Base-by-base conservation (phyloP, 2,329 filamentous ascomycete genomes). In the Trichoderma harzianum region DNA sequence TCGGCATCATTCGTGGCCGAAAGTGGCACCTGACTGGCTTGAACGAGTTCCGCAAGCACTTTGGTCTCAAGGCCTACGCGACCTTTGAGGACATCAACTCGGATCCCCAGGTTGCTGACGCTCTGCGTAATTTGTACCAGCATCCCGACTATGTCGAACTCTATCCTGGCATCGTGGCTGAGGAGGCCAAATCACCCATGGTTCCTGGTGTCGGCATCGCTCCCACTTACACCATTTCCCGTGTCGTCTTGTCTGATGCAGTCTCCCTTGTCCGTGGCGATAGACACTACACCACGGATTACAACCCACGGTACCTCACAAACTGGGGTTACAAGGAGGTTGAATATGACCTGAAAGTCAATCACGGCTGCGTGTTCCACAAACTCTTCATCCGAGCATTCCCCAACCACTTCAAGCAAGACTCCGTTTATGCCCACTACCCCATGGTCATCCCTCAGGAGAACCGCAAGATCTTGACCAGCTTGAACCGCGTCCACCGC, bases 21-120 rank as follows among this genome's bases (percentile, higher is more conserved):
- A 86, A 87, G 70, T 97, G 93, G 93, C 91, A 94, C 73, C 82
- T 94, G 10, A 91, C 91, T 0, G 91, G 91, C 0, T 84, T 97
- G 73, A 97, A 97, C 78, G 93, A 96, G 83, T 97, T 96, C 84
- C 88, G 93, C 67, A 91, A 92, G 79, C 92, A 94, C 82, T 95
- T 95, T 76, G 90, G 91, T 2, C 84, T 97, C 7, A 92, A 92
- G 81, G 87, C 89, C 0, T 91, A 97, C 78, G 88, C 90, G 26
- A 92, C 86, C 0, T 97, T 97, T 73, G 92, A 95, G 79, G 92
- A 95, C 65, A 94, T 97, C 82, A 96, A 95, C 79, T 89, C 91
- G 0, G 91, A 96, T 75, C 91, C 91, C 0, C 87, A 88, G 16
- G 87, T 95, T 18, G 88, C 92, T 2, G 86, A 91, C 62, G 84